A percentile compares a stretch with the other conserved stretches of the same genome.
phyloP scores from a whole-genome alignment of 441 rosid species.

The Croton setiger region DNA sequence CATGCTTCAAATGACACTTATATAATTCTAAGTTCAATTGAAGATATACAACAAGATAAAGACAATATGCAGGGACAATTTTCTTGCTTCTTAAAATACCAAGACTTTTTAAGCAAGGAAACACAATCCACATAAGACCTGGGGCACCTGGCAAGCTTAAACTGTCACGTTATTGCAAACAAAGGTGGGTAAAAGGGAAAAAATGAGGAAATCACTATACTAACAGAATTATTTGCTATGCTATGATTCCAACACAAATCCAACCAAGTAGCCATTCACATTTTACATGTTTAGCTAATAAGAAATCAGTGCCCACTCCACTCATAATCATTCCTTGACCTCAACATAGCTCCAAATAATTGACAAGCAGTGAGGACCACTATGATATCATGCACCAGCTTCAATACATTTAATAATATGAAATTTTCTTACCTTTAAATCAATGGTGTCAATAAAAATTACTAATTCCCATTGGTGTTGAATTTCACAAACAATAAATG shows the following conservation, averaged over 20 bases:
- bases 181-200: not conserved
- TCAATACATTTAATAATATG: not conserved
- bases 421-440: not conserved
- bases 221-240: not conserved
- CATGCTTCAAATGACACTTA: conserved; percentile 5
- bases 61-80: conserved; percentile 5
- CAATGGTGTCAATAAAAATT: not conserved
- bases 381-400: not conserved
- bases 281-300: not conserved
- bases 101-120: conserved; percentile 3
- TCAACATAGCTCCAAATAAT: conserved; percentile 10
- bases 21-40: not conserved
- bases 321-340: conserved; percentile 1
- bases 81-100: not conserved
- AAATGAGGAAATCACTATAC: not conserved
- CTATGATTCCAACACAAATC: not conserved
- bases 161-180: not conserved
- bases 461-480: not conserved
- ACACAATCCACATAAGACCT: conserved; percentile 1
- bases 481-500: not conserved
- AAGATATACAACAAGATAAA: not conserved
- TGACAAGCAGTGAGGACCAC: conserved; percentile 10
- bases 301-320: conserved; percentile 16
- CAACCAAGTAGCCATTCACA: not conserved
- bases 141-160: not conserved